Evolutionary conservation across 768 basidiomycete species (phyloP).

Genomic region (Psilocybe cubensis): DNA sequence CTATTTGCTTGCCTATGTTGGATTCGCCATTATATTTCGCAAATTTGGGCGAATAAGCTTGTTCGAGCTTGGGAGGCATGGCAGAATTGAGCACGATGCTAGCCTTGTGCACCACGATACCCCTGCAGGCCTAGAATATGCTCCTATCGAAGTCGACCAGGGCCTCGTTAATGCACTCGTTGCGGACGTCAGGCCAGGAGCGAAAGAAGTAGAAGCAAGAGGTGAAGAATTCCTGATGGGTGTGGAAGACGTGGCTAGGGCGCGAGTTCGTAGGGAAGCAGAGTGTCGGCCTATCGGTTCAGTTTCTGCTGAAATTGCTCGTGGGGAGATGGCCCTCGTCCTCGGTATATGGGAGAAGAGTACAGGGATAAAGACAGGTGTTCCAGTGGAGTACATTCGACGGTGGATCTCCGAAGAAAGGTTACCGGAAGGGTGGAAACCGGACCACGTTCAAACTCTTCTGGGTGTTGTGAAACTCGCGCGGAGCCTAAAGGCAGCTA

Average conservation of each 20-base stretch:
- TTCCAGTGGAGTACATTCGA: slow-evolving; percentile 48
- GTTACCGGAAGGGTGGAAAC: slow-evolving; percentile 50
- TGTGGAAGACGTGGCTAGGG: slow-evolving; percentile 47
- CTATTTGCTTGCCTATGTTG: slow-evolving; percentile 49
- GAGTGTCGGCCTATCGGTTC: slow-evolving; percentile 42
- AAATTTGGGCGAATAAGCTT: slow-evolving; percentile 28
- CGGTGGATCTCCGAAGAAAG: slow-evolving; percentile 56
- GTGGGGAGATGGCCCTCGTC: slow-evolving; percentile 71
- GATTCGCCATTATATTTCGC: slow-evolving; percentile 43
- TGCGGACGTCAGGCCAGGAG: slow-evolving; percentile 31
- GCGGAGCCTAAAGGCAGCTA: slow-evolving; percentile 30
- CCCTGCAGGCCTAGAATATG: slow-evolving; percentile 41
- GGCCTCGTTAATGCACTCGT: slow-evolving; percentile 42
- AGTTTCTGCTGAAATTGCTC: slow-evolving; percentile 61
- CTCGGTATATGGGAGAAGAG: slow-evolving; percentile 55
- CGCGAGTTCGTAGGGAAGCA: slow-evolving; percentile 56
- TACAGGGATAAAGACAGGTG: slow-evolving; percentile 40
- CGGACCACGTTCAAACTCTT: slow-evolving; percentile 39
- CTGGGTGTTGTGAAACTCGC: slow-evolving; percentile 37
- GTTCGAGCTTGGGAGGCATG: slow-evolving; percentile 38
- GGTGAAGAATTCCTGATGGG: slow-evolving; percentile 34
- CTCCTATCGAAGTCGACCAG: slow-evolving; percentile 42
- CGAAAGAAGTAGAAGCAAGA: slow-evolving; percentile 29
- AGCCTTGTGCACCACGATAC: slow-evolving; percentile 59
- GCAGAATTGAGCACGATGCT: slow-evolving; percentile 60